These are phyloP conservation scores for Sisymbrium altissimum DNA, from an alignment of 345 rosid genomes.

Conservation along the genomic window DNA sequence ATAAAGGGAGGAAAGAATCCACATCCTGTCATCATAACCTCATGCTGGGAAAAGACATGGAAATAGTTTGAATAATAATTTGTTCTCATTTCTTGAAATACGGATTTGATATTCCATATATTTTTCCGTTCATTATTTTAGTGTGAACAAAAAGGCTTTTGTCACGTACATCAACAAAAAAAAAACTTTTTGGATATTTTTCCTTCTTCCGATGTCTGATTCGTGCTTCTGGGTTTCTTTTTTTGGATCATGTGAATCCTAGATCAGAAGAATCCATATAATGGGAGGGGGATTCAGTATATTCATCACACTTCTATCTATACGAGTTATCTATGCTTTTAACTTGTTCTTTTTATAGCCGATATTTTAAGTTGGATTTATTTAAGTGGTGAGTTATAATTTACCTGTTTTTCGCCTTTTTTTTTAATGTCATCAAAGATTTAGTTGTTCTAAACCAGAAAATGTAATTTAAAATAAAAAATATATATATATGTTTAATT, in stretches of 20 bases:
- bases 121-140: background rate
- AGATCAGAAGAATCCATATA: conserved; percentile 17
- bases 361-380: background rate
- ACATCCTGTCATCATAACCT: conserved; percentile 30
- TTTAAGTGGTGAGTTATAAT: background rate
- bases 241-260: conserved; percentile 36
- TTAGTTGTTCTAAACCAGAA: too few species aligned
- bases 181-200: background rate
- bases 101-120: background rate
- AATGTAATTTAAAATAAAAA: background rate
- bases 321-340: background rate
- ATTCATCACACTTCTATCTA: background rate
- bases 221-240: conserved; percentile 4
- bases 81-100: background rate
- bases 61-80: background rate
- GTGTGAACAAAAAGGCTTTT: background rate
- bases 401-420: too few species aligned
- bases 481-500: too few species aligned
- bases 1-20: conserved; percentile 10
- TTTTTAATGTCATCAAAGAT: too few species aligned
- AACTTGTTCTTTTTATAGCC: background rate
- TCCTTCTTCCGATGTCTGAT: conserved; percentile 12
- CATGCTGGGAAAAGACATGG: conserved; percentile 19
- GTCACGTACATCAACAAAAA: background rate
- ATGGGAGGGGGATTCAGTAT: background rate